These are phyloP conservation scores for Diaporthe nobilis DNA, from an alignment of 2,329 filamentous ascomycete genomes.

Conservation along the genomic window DNA sequence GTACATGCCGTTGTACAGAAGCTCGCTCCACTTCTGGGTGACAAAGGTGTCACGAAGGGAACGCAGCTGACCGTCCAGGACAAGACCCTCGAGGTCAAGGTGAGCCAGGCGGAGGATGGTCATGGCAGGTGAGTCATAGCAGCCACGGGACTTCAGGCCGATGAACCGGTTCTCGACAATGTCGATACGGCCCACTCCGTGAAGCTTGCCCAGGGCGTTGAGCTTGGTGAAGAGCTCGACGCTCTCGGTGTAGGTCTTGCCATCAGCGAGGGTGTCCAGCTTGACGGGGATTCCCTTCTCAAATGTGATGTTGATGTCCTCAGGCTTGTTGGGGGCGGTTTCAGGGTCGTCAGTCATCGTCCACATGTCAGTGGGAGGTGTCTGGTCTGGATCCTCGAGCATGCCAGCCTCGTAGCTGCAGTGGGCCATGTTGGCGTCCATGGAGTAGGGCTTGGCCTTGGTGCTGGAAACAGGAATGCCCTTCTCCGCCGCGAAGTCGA, in stretches of 20 bases:
- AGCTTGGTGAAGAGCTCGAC: slow-evolving; percentile 80
- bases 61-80: slow-evolving; percentile 71
- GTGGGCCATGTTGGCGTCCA: slow-evolving; percentile 57
- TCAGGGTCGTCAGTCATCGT: slow-evolving; percentile 78
- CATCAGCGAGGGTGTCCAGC: slow-evolving; percentile 58
- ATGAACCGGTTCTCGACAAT: slow-evolving; percentile 75
- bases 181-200: slow-evolving; percentile 86
- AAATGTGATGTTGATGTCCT: slow-evolving; percentile 80
- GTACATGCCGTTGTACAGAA: slow-evolving; percentile 60
- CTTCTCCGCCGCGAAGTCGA: slow-evolving; percentile 77
- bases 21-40: slow-evolving; percentile 64
- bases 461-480: slow-evolving; percentile 81
- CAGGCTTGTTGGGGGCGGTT: slow-evolving; percentile 78
- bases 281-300: slow-evolving; percentile 81
- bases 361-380: slow-evolving; percentile 85
- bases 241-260: slow-evolving; percentile 75
- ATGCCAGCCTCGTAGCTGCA: slow-evolving; percentile 86
- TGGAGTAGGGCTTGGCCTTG: slow-evolving; percentile 69
- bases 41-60: slow-evolving; percentile 72
- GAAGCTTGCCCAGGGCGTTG: slow-evolving; percentile 78
- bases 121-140: slow-evolving; percentile 79
- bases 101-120: slow-evolving; percentile 56
- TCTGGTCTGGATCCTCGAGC: slow-evolving; percentile 74
- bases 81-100: slow-evolving; percentile 62
- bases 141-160: slow-evolving; percentile 84